Percentiles rank a stretch among this genome's conserved stretches.
phyloP scores from a whole-genome alignment of 306 rosid genomes.

The Vigna mungo region DNA sequence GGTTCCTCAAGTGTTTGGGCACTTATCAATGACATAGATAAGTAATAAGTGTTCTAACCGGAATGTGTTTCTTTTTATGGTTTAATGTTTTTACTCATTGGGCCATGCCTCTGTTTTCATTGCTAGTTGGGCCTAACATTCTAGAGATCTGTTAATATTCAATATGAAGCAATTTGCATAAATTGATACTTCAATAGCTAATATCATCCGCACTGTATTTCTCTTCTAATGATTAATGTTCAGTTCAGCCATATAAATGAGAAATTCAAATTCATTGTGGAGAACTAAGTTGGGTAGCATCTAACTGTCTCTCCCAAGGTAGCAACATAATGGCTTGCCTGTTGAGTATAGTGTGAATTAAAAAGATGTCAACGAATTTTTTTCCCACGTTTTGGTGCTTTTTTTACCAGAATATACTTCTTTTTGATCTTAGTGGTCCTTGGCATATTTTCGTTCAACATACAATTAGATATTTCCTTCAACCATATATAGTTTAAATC shows the following conservation, averaged over 20 bases:
- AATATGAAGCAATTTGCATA: conserved; percentile 3
- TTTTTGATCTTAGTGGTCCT: background rate
- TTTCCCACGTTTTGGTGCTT: conserved; percentile 14
- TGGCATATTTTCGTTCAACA: conserved; percentile 5
- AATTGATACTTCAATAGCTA: conserved; percentile 27
- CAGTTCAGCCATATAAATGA: conserved; percentile 12
- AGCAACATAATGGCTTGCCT: conserved; percentile 3
- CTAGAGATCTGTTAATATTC: conserved; percentile 19
- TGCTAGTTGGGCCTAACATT: conserved; percentile 11
- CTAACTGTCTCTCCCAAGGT: background rate
- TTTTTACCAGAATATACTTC: conserved; percentile 2
- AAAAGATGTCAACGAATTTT: background rate
- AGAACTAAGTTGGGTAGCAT: conserved; percentile 32
- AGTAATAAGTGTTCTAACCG: background rate
- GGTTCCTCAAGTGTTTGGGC: no score
- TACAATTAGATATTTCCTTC: conserved; percentile 4
- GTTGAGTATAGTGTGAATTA: background rate
- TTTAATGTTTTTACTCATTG: background rate
- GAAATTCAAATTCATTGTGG: conserved; percentile 6
- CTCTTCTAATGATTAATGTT: conserved; percentile 23
- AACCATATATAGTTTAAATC: background rate
- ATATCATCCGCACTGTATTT: background rate
- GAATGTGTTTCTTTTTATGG: conserved; percentile 9
- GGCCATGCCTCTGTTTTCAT: conserved; percentile 1
- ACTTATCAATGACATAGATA: background rate